Evolutionary conservation across 257 asterid genomes (phyloP), one percentile per base, ranked within the genome.

Genomic region (Forsythia viridissima): DNA sequence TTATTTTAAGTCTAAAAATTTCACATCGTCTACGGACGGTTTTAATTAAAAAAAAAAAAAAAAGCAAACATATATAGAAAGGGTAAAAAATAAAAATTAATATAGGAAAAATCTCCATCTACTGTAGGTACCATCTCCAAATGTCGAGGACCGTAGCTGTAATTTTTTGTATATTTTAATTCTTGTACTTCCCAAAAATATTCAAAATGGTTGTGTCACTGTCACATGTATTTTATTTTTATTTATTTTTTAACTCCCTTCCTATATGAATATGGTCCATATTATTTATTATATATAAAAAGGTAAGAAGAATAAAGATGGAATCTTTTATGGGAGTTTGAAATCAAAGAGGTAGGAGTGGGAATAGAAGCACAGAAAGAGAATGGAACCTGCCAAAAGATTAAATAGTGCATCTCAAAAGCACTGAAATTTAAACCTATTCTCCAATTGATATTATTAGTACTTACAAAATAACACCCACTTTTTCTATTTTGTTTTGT

Each of bases 331-430:
- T 86, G 30, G 91, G 73, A 86, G 87, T 90, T 86, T 84, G 91
- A 68, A 88, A 86, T 79, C 81, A 71, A 83, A 80, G 39, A 72
- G 68, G 68, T 70, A 76, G 20, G 70, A 61, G 55, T 68, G 65
- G 69, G 83, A 82, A 82, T 77, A 82, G 83, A 82, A 84, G 96
- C 85, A 88, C 84, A 84, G 82, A 84, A 86, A 85, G 87, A 92
- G 93, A 90, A 92, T 92, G 89, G 95, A 92, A 92, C 84, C 92
- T 84, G 83, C 88, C 84, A 84, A 85, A 46, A 68, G 52, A 71
- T 8, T 21, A 24, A 80, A 69, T 11, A 24, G 65, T 44, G 63
- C 39, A 75, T 81, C 82, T 82, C 78, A 77, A 86, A 85, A 87
- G 89, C 90, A 77, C 91, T 85, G 86, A 88, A 86, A 84, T 86